Conservation (phyloP, 1,139 yeast species). For the Taphrina communis region DNA sequence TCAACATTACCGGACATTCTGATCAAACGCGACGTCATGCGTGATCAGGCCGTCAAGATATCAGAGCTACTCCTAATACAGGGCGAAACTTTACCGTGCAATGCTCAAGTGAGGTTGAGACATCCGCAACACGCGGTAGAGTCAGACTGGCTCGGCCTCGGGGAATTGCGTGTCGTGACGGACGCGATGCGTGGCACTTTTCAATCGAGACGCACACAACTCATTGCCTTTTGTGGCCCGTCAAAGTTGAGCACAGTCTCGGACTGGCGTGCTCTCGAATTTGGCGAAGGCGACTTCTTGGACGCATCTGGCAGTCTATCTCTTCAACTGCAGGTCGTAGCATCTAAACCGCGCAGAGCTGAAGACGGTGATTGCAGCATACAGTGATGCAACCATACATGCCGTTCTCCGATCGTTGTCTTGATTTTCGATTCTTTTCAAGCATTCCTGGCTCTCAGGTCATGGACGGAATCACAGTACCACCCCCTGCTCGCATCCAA, state of each 20-base stretch:
- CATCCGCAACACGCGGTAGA: constrained; percentile 24
- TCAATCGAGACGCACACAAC: background rate
- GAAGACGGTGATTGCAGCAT: constrained; percentile 2
- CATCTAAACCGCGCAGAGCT: background rate
- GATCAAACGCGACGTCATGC: background rate
- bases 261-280: constrained; percentile 30
- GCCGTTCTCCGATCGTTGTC: too few species aligned
- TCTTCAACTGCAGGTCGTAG: constrained; percentile 30
- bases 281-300: constrained; percentile 25
- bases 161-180: constrained; percentile 1
- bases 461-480: too few species aligned
- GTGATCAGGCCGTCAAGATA: background rate
- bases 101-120: constrained; percentile 17
- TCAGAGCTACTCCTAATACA: constrained; percentile 7
- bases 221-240: constrained; percentile 25
- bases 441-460: too few species aligned
- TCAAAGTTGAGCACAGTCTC: constrained; percentile 4
- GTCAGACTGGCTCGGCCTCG: constrained; percentile 19
- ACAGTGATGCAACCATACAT: background rate
- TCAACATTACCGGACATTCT: background rate
- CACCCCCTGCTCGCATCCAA: too few species aligned
- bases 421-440: too few species aligned
- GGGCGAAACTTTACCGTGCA: constrained; percentile 17
- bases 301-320: constrained; percentile 11
- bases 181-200: constrained; percentile 8